phyloP scores from a whole-genome alignment of 2,329 filamentous ascomycete species.

The Amauroascus niger region DNA sequence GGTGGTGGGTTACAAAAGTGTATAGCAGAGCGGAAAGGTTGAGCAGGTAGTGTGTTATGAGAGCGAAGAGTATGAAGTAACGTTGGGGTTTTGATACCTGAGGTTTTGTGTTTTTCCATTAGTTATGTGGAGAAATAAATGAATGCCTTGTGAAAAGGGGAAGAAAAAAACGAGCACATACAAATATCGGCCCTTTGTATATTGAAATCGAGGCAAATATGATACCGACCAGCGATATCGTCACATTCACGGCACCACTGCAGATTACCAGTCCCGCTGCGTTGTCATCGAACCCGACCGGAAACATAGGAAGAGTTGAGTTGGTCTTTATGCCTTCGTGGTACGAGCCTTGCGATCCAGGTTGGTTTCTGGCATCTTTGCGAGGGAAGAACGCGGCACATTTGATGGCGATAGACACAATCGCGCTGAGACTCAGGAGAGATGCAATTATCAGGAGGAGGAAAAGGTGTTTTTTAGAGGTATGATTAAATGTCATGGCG shows the following conservation, averaged over 20 bases:
- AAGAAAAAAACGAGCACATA: not conserved
- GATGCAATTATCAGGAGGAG: not conserved
- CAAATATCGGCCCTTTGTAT: not conserved
- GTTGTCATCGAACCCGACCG: not conserved
- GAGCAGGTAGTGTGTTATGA: not conserved
- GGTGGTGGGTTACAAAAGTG: conserved; percentile 1
- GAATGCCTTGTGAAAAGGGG: not conserved
- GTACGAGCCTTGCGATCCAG: not conserved
- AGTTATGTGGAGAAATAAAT: not conserved
- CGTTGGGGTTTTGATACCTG: not conserved
- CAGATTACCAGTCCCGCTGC: not conserved
- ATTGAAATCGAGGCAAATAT: not conserved
- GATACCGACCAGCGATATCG: not conserved
- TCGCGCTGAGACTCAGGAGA: not conserved
- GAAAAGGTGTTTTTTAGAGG: not conserved
- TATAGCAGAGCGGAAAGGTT: not conserved
- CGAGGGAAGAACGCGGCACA: not conserved
- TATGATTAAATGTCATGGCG: not conserved
- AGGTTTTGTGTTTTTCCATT: not conserved
- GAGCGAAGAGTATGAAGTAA: not conserved
- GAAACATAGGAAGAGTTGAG: not conserved
- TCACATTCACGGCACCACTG: not conserved
- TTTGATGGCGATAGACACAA: conserved; percentile 1
- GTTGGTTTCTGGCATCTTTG: not conserved
- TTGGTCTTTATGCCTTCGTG: not conserved